Conservation (phyloP, 257 asterid genomes). For the Linderniella brevidens region DNA sequence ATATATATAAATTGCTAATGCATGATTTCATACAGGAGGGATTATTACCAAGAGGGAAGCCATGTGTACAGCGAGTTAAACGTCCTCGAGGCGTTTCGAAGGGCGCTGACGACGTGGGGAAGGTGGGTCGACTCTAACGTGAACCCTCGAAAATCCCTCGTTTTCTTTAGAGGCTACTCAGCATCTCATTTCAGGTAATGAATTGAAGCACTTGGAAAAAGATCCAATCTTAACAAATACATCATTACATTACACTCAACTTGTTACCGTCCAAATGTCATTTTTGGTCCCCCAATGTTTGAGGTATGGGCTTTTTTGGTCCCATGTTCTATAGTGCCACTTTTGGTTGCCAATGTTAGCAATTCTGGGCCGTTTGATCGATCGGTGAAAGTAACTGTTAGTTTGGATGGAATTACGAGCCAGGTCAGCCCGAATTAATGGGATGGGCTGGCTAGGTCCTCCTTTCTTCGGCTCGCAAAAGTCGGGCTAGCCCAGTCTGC, state of each 20-base stretch:
- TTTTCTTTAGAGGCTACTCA: constrained; percentile 56
- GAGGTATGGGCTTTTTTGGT: no score
- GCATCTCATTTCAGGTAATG: constrained; percentile 52
- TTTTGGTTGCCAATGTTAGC: no score
- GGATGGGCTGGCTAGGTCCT: no score
- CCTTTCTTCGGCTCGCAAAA: no score
- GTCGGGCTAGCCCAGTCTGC: no score
- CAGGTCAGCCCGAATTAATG: no score
- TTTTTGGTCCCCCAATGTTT: no score
- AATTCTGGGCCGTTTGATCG: no score
- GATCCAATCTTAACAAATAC: no score
- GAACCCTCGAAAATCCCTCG: constrained; percentile 27
- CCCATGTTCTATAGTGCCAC: no score
- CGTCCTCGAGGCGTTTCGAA: constrained; percentile 46
- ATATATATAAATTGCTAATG: background rate
- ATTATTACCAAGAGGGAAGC: constrained; percentile 70
- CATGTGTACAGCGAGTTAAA: constrained; percentile 37
- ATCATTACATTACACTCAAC: background rate
- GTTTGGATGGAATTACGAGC: no score
- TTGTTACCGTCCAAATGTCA: background rate
- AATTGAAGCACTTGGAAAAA: background rate
- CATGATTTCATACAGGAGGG: constrained; percentile 23
- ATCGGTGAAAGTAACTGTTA: no score
- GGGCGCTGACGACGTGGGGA: constrained; percentile 60
- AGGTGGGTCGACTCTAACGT: constrained; percentile 57